These are phyloP conservation scores for Arthrinium puccinioides DNA, from an alignment of 2,329 filamentous ascomycete species.

Conservation along the genomic window DNA sequence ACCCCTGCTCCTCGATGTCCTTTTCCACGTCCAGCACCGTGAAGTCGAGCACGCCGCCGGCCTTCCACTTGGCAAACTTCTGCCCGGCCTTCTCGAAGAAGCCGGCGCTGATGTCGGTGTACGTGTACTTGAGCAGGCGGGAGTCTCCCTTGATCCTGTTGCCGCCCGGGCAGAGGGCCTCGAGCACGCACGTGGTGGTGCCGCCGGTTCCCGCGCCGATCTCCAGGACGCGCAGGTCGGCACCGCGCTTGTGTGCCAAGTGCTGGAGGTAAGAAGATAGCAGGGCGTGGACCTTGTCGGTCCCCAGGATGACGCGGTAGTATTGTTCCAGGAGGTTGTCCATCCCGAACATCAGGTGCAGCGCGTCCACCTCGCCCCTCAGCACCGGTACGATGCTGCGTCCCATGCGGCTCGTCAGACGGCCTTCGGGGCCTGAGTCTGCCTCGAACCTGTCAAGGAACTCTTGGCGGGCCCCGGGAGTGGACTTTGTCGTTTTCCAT, in stretches of 20 bases:
- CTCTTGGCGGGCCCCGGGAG: neutral
- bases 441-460: neutral
- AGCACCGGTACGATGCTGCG: slow-evolving; percentile 1
- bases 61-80: slow-evolving; percentile 17
- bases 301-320: slow-evolving; percentile 3
- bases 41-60: slow-evolving; percentile 19
- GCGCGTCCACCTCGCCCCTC: neutral
- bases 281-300: slow-evolving; percentile 8
- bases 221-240: slow-evolving; percentile 26
- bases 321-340: slow-evolving; percentile 1
- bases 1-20: slow-evolving; percentile 17
- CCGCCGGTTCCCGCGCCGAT: slow-evolving; percentile 36
- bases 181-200: slow-evolving; percentile 30
- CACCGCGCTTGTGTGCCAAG: slow-evolving; percentile 17
- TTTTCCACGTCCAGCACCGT: slow-evolving; percentile 21
- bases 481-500: neutral
- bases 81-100: slow-evolving; percentile 27
- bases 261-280: slow-evolving; percentile 20
- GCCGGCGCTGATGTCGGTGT: slow-evolving; percentile 33
- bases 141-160: slow-evolving; percentile 10
- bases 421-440: neutral
- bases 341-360: slow-evolving; percentile 3
- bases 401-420: neutral
- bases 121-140: slow-evolving; percentile 32
- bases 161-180: slow-evolving; percentile 16